Conservation (phyloP, 129 eudicot species). For the Artemisia annua region DNA sequence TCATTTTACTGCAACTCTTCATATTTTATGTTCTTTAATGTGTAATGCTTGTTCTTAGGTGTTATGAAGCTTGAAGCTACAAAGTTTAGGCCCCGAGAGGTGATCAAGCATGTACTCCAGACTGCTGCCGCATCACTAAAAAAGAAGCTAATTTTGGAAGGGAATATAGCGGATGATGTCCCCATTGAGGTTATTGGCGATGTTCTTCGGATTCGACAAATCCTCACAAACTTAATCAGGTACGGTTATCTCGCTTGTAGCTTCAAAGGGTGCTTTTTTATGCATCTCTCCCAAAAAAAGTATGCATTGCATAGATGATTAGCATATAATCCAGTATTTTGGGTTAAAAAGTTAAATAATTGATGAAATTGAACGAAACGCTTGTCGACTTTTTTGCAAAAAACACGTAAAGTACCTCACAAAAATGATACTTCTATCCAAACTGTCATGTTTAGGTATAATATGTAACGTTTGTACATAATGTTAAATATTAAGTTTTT, state of each 20-base stretch:
- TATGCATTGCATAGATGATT: not conserved
- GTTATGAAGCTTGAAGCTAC: conserved; percentile 90
- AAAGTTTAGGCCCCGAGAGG: conserved; percentile 85
- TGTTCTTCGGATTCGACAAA: conserved; percentile 83
- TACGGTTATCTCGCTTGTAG: conserved; percentile 4
- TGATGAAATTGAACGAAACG: too few species aligned
- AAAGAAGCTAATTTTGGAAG: conserved; percentile 70
- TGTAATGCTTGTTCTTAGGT: conserved; percentile 33
- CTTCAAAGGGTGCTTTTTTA: not conserved
- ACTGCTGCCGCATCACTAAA: conserved; percentile 81
- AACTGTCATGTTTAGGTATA: too few species aligned
- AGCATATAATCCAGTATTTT: too few species aligned
- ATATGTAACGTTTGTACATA: too few species aligned
- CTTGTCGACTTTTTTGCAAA: too few species aligned
- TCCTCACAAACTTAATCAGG: conserved; percentile 87
- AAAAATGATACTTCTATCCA: too few species aligned
- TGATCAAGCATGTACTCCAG: conserved; percentile 82
- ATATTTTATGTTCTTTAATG: not conserved
- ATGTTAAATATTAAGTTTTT: too few species aligned
- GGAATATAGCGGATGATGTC: conserved; percentile 64
- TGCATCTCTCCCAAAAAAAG: not conserved
- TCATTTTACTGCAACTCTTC: not conserved
- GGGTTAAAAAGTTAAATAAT: too few species aligned
- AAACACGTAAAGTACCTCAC: too few species aligned
- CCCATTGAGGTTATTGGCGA: conserved; percentile 85